Evolutionary conservation across 75 land plant genomes (phyloP), one percentile per base, ranked within the genome.

Genomic region (Selaginella moellendorffii): DNA sequence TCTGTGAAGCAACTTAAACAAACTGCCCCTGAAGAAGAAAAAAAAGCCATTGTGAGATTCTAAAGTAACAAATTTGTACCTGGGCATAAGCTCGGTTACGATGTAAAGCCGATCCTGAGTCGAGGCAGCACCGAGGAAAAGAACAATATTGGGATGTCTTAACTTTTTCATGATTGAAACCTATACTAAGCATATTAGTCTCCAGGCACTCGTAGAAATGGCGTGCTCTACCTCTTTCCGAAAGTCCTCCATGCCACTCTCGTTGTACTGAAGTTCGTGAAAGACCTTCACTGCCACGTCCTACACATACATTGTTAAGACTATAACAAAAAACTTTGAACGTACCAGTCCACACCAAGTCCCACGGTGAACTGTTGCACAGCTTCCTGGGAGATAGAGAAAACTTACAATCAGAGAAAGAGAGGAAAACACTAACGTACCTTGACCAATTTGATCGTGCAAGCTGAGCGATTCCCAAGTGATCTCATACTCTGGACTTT

Each of bases 51-150:
- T n/a, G n/a, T n/a, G n/a, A n/a, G n/a, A n/a, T n/a, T n/a, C n/a
- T n/a, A n/a, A n/a, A n/a, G n/a, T 36, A 36, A 36, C 14, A 5
- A 30, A 69, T 0, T 8, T 18, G 26, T 62, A 86, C 96, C 90
- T 86, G 73, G 96, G 81, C 56, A 89, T 74, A 66, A 79, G 85
- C 66, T 90, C 96, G 14, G 96, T 90, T 2, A 90, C 87, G 65
- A 90, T 90, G 30, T 90, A 86, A 30, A 90, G 69, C 63, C 85
- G 79, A 29, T 88, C 86, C 1, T 76, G 86, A 60, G 81, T 68
- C 2, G 87, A 81, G 26, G 85, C 91, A 29, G 87, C 96, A 31
- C 96, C 96, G 85, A 90, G 85, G 74, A 90, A 90, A 23, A 90
- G 81, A 46, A 90, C 96, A 62, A 90, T 78, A 69, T 90, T 90